Base-by-base conservation (phyloP, 208 protist genomes). In the Porcisia hertigi region DNA sequence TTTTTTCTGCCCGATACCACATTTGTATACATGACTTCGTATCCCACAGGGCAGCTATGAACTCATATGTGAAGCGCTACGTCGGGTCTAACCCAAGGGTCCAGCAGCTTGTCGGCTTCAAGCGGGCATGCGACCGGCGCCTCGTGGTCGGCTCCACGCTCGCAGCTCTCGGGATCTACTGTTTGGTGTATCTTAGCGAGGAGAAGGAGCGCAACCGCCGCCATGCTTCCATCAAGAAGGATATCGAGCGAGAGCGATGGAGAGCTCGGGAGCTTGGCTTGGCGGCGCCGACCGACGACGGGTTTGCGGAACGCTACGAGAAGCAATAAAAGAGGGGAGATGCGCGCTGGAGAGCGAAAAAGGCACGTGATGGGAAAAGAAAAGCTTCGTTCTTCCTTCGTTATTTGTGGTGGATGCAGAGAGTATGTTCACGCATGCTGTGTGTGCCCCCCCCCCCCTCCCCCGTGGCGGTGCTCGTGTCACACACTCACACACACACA, bases 171-270 rank as follows among this genome's bases (percentile, higher is more conserved):
- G 62, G 81, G 67, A 88, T 83, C 49, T 94, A 94, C 81, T 69
- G 66, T 0, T 82, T 64, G 0, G 86, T 94, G 16, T 88, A 88
- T 71, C 84, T 81, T n/a, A 83, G 20, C 69, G 90, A 94, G 71
- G 90, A 93, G 78, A 79, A 74, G 30, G 78, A 94, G 69, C 71
- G 79, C 49, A 63, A 71, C 11, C 83, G 90, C 39, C 84, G 86
- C 9, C 90, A 94, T 76, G 69, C 72, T 23, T 93, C 88, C 6
- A 94, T 94, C 64, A 85, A 88, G 55, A 94, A 94, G 71, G 90
- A 94, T 59, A 94, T 94, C 77, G 88, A 91, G 69, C 85, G 90
- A 3, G 90, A 94, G 79, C 83, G 83, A n/a, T 94, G 90, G 88
- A 84, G 90, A 23, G 90, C 90, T 58, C 71, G 80, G 73, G 81